Percentiles rank a stretch among this genome's conserved stretches.
Evolutionary conservation across 2,329 filamentous ascomycete species (phyloP).

Genomic region (Ophiocordyceps camponoti-leonardi): DNA sequence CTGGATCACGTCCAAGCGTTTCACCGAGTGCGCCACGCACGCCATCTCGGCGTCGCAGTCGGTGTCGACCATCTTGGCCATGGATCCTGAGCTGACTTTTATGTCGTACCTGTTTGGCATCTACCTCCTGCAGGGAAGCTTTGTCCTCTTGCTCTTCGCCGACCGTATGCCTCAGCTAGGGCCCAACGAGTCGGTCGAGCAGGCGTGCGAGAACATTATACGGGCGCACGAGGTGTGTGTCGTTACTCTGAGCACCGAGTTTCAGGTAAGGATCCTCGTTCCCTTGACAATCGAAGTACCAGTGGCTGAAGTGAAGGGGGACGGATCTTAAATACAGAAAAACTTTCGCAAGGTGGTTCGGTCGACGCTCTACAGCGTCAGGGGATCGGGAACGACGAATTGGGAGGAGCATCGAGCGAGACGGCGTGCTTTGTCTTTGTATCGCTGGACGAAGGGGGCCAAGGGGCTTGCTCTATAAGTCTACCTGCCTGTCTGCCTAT

Average conservation of each 20-base stretch:
- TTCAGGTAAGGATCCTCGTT: conserved; percentile 27
- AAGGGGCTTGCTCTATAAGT: conserved; percentile 15
- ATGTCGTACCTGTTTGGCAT: conserved; percentile 36
- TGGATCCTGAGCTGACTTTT: conserved; percentile 31
- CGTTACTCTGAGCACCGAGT: conserved; percentile 30
- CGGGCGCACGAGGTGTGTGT: conserved; percentile 32
- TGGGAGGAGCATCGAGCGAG: conserved; percentile 25
- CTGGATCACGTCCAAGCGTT: conserved; percentile 28
- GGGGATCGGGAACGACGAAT: conserved; percentile 20
- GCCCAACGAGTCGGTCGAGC: conserved; percentile 25
- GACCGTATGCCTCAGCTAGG: conserved; percentile 30
- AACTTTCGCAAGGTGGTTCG: conserved; percentile 37
- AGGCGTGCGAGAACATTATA: conserved; percentile 31
- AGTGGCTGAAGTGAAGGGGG: not conserved
- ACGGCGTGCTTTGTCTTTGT: conserved; percentile 32
- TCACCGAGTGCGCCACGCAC: conserved; percentile 26
- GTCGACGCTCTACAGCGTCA: conserved; percentile 27
- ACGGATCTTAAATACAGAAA: conserved; percentile 19
- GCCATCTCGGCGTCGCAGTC: conserved; percentile 28
- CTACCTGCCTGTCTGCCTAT: not conserved
- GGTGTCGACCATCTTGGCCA: conserved; percentile 24
- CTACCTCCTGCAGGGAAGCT: conserved; percentile 32
- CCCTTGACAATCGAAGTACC: too few relatives aligned
- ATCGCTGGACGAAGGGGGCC: conserved; percentile 28
- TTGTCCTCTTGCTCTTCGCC: conserved; percentile 29